Base-by-base conservation (phyloP, 2,329 filamentous ascomycete species). In the Capronia coronata region DNA sequence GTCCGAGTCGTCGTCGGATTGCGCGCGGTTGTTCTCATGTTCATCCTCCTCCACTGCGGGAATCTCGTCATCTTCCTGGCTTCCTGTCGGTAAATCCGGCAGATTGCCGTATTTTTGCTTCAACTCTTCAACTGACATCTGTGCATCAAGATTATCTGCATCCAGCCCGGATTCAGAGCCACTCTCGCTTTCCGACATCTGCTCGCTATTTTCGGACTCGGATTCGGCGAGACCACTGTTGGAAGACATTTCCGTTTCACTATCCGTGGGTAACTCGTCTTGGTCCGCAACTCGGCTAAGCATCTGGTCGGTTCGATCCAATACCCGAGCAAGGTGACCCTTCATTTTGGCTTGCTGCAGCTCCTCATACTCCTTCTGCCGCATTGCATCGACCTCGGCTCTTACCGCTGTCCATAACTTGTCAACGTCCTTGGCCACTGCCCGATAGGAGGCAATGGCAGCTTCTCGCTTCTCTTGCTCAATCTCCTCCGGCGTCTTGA, bases 401-500 rank as follows among this genome's bases (percentile, higher is more conserved):
- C 69, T 74, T 39, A 82, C 75, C 47, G 79, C 65, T 39, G 77
- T 72, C 72, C 82, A 84, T 57, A 79, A 76, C 51, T 76, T 75
- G 54, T 78, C 76, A 49, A 84, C 65, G 63, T 84, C 80, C 48
- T 74, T 77, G 34, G 84, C 74, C 13, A 96, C 78, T 52, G 82
- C 77, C 53, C 80, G 87, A 65, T 93, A 94, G 22, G 81, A 78
- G 39, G 72, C 70, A 53, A 82, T 74, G 67, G 82, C 82, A 60
- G 82, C 75, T 19, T 83, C 81, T 46, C 78, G 75, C 51, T 86
- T 82, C 64, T 97, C 91, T 11, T 79, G 79, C 60, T 90, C 83
- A 14, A 96, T 76, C 64, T 97, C 85, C 62, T 96, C 88, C 1
- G 43, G 42, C 13, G 53, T 54, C 43, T 61, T 61, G 49, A 59